Base-by-base conservation (phyloP, 2,329 filamentous ascomycete genomes). In the Endothia cerciana region DNA sequence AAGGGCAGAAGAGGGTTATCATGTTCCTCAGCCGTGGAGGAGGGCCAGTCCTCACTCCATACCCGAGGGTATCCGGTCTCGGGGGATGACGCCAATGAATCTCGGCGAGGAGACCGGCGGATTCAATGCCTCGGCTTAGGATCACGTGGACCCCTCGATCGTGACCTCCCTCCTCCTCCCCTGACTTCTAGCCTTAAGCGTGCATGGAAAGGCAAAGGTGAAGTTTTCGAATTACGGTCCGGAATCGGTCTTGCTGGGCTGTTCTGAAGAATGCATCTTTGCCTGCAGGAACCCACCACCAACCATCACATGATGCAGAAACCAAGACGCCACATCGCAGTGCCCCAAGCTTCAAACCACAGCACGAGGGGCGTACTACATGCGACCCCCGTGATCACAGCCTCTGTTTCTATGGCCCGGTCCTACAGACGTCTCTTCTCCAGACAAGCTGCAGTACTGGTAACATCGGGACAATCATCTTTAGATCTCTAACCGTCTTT, bases 51-150 rank as follows among this genome's bases (percentile, higher is more conserved):
- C 25, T 51, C 47, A 38, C 25, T 10, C 22, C 51, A 55, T 15
- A 55, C n/a, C 41, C 38, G 60, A 38, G 22, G 55, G 51, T 56
- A 53, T 58, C 55, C 62, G 57, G 57, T 57, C 41, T 60, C 58
- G 33, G 62, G 57, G 51, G 57, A n/a, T 67, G 57, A 57, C 65
- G 65, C 40, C 61, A 60, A 60, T 38, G 60, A 63, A 28, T 28
- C 33, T 28, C 17, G 28, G 28, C 22, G n/a, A 64, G 49, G 36
- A 47, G 30, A 3, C 17, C n/a, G 30, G n/a, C 17, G 19, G 25
- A 7, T 45, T 30, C 38, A 19, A 30, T 59, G 40, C 62, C 25
- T 62, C 55, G 64, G 64, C 51, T 28, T 25, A 57, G 33, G 10
- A 33, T 36, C 51, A 28, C 61, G 19, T 45, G 51, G n/a, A n/a